A percentile compares a stretch with the other conserved stretches of the same genome.
Evolutionary conservation across 768 basidiomycete species (phyloP).

Genomic region (Pluteus cervinus): DNA sequence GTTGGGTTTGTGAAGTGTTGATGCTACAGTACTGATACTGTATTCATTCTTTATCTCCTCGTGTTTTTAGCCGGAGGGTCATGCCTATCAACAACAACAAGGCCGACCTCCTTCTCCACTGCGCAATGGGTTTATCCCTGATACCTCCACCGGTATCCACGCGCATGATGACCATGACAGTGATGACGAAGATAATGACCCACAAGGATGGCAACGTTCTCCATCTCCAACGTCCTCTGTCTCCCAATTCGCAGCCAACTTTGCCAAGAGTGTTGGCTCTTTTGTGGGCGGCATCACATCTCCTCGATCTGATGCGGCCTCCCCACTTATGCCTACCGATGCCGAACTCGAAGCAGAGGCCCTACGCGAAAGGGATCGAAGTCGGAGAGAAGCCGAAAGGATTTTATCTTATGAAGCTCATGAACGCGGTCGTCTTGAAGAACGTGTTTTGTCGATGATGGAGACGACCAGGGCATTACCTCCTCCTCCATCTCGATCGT

Average conservation of each 20-base stretch:
- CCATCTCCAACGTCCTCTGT: slow-evolving; percentile 68
- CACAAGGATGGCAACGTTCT: slow-evolving; percentile 33
- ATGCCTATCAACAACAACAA: slow-evolving; percentile 8
- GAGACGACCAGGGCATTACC: slow-evolving; percentile 40
- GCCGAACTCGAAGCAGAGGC: slow-evolving; percentile 82
- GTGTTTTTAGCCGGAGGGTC: slow-evolving; percentile 1
- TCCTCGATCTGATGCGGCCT: slow-evolving; percentile 25
- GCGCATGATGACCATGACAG: slow-evolving; percentile 38
- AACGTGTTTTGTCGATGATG: slow-evolving; percentile 74
- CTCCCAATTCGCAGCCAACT: slow-evolving; percentile 64
- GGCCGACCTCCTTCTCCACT: slow-evolving; percentile 67
- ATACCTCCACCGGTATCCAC: slow-evolving; percentile 53
- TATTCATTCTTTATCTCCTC: slow-evolving; percentile 1
- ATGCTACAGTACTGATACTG: too few species aligned
- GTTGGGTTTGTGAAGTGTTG: too few species aligned
- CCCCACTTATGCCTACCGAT: slow-evolving; percentile 45
- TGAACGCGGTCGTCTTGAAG: slow-evolving; percentile 63
- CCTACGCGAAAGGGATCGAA: slow-evolving; percentile 67
- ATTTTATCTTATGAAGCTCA: slow-evolving; percentile 70
- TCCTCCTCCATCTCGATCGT: slow-evolving; percentile 57
- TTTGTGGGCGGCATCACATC: slow-evolving; percentile 50
- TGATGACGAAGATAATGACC: slow-evolving; percentile 34
- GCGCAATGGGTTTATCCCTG: slow-evolving; percentile 53
- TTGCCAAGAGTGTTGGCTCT: slow-evolving; percentile 70
- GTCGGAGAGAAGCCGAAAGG: slow-evolving; percentile 70